A percentile compares a stretch with the other conserved stretches of the same genome.
Conservation (phyloP, 768 basidiomycete genomes). For the Cystobasidiopsis lactophilus region DNA sequence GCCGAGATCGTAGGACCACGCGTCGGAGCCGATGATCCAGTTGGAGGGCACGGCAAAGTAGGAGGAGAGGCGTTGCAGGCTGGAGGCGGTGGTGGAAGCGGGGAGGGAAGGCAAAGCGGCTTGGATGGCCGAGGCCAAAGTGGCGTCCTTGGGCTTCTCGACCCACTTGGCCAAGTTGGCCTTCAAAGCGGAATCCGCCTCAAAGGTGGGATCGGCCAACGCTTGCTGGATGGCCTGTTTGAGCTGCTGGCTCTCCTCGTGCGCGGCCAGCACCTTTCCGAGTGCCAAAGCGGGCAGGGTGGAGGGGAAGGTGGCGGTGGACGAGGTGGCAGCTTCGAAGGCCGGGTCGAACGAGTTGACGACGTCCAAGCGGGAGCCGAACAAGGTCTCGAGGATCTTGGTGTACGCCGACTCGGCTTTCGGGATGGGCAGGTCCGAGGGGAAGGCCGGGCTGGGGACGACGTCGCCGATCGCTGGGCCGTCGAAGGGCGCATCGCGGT, state of each 20-base stretch:
- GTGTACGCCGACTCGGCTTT: conserved; percentile 80
- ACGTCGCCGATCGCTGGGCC: conserved; percentile 29
- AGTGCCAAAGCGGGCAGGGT: conserved; percentile 90
- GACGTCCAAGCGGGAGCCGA: conserved; percentile 55
- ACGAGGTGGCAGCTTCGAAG: conserved; percentile 26
- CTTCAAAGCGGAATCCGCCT: conserved; percentile 11
- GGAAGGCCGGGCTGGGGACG: conserved; percentile 19
- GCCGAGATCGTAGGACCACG: conserved; percentile 93
- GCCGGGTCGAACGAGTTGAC: conserved; percentile 55
- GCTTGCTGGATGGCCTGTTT: conserved; percentile 42
- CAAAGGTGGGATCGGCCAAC: conserved; percentile 31
- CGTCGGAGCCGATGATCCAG: conserved; percentile 97
- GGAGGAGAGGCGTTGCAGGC: too few relatives aligned
- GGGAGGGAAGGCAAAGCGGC: not conserved
- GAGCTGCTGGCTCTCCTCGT: conserved; percentile 43
- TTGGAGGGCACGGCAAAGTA: conserved; percentile 37
- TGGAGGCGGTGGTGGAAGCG: not conserved
- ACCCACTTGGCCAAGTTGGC: conserved; percentile 50
- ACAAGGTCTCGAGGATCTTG: conserved; percentile 60
- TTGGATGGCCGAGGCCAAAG: not conserved
- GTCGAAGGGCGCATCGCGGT: conserved; percentile 17
- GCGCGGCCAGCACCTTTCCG: conserved; percentile 63
- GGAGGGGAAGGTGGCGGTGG: conserved; percentile 30
- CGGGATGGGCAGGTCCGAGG: conserved; percentile 40
- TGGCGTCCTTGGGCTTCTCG: conserved; percentile 44